A percentile compares a stretch with the other conserved stretches of the same genome.
phyloP scores from a whole-genome alignment of 352 stramenopile species.

The Pythium volutum region DNA sequence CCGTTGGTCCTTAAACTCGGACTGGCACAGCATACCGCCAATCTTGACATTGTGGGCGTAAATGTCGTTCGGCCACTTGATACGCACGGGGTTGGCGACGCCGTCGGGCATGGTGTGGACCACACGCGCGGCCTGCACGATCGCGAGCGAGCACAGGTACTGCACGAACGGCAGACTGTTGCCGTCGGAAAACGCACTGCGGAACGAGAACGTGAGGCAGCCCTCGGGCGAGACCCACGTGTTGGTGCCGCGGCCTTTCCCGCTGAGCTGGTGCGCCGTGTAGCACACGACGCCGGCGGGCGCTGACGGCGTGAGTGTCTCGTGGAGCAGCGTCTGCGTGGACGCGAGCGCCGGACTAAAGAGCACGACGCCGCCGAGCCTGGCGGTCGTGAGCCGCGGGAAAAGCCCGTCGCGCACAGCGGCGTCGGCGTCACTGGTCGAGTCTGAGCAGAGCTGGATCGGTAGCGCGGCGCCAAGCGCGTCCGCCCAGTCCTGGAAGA shows the following conservation, averaged over 20 bases:
- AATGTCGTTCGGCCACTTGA: constrained; percentile 94
- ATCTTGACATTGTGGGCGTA: constrained; percentile 90
- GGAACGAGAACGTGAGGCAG: constrained; percentile 91
- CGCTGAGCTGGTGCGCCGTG: constrained; percentile 72
- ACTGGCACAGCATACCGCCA: constrained; percentile 88
- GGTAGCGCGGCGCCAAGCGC: constrained; percentile 22
- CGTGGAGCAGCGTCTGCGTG: constrained; percentile 83
- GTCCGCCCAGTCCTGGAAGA: constrained; percentile 64
- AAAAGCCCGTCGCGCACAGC: constrained; percentile 39
- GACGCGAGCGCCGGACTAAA: constrained; percentile 67
- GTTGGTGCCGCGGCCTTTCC: constrained; percentile 83
- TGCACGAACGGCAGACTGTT: constrained; percentile 85
- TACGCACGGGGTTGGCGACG: constrained; percentile 58
- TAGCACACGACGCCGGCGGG: constrained; percentile 76
- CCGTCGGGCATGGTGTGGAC: constrained; percentile 38
- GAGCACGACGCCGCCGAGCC: constrained; percentile 69
- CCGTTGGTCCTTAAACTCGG: constrained; percentile 69
- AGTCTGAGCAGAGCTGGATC: constrained; percentile 20
- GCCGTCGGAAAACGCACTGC: constrained; percentile 77
- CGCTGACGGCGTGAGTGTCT: constrained; percentile 57
- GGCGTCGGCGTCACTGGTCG: constrained; percentile 22
- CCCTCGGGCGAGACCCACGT: constrained; percentile 85
- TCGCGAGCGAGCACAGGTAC: constrained; percentile 87
- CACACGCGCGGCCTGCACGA: constrained; percentile 72
- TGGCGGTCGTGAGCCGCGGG: constrained; percentile 52